Base-by-base conservation (phyloP, 371 early-diverging fungal species). In the Mortierella sp. region DNA sequence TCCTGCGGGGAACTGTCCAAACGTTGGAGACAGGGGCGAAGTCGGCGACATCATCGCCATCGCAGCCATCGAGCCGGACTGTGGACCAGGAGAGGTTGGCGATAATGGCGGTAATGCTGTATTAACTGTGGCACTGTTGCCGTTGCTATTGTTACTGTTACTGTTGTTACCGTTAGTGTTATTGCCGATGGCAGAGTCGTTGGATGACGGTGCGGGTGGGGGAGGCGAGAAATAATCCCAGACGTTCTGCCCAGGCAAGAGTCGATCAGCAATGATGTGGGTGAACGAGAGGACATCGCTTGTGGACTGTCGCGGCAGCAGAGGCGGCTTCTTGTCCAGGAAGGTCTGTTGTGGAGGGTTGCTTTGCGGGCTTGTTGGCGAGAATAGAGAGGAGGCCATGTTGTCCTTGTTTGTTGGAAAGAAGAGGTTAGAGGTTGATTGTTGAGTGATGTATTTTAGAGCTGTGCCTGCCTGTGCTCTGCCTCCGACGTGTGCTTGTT, bases 221-320 rank as follows among this genome's bases (percentile, higher is more conserved):
- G 84, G 69, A n/a, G 84, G 86, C 2, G 86, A 82, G 69, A 86
- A 86, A 37, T 77, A 86, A 9, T 86, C 86, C 86, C 86, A 86
- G 51, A 86, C 82, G 40, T 74, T 82, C 50, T 86, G 82, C 5
- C 82, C 82, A 6, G 86, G 79, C 19, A 69, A 51, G 19, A 86
- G 75, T 34, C 86, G 76, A 67, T 86, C 74, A 53, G 82, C 72
- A 46, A 86, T 86, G 82, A 86, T 86, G 57, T 77, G 86, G 16
- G 86, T 86, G 78, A 86, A 86, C 48, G 86, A 86, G 43, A 86
- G 79, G 55, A 86, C 73, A 73, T 86, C 86, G 64, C 72, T 80
- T 13, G 86, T 86, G 14, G 86, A 86, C 73, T 86, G 86, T 11
- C 86, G 82, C 2, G 86, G 86, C n/a, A 86, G 50, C 61, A 86